Evolutionary conservation across 345 rosid species (phyloP).

Genomic region (Acer negundo): DNA sequence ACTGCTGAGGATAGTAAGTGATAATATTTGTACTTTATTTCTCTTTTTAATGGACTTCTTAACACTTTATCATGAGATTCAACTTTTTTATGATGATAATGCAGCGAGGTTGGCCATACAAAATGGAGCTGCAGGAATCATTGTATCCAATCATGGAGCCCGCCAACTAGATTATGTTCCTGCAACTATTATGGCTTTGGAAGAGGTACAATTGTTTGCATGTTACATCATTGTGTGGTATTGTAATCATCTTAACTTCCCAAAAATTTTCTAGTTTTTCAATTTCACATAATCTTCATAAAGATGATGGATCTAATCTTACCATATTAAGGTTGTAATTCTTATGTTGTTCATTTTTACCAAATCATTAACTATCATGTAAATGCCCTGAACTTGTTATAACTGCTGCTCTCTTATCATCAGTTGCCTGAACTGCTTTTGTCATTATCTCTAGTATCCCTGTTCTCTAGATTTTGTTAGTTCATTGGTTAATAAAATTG

Average conservation of each 20-base stretch:
- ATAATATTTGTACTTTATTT: background rate
- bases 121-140: conserved; percentile 84
- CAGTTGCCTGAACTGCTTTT: too few species aligned
- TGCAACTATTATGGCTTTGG: conserved; percentile 79
- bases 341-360: background rate
- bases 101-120: conserved; percentile 76
- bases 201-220: conserved; percentile 64
- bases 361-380: background rate
- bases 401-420: background rate
- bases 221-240: too few species aligned
- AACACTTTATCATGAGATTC: background rate
- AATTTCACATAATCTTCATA: background rate
- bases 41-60: background rate
- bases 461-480: too few species aligned
- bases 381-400: background rate
- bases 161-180: conserved; percentile 96
- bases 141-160: conserved; percentile 94
- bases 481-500: background rate
- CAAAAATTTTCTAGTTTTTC: background rate
- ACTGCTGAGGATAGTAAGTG: conserved; percentile 86
- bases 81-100: conserved; percentile 8
- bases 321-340: background rate
- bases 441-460: background rate
- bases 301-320: background rate
- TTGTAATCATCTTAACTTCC: background rate